Evolutionary conservation across 2,329 filamentous ascomycete genomes (phyloP).

Genomic region (Penicillium psychrosexuale): DNA sequence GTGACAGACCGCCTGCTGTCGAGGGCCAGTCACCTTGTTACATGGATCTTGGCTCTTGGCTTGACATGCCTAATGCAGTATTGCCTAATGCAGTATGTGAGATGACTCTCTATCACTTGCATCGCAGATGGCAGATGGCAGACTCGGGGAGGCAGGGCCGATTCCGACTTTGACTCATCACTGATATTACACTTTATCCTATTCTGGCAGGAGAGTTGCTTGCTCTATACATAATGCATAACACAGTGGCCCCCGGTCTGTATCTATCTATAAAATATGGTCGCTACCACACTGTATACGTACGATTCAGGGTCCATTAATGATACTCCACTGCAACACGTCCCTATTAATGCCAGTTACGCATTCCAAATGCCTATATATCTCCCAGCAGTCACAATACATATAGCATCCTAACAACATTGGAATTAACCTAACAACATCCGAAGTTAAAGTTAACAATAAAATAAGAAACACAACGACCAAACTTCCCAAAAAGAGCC

Average conservation of each 20-base stretch:
- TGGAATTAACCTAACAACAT: neutral
- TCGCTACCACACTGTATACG: neutral
- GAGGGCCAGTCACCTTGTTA: neutral
- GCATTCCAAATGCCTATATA: neutral
- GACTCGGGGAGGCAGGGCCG: no score
- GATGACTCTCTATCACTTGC: neutral
- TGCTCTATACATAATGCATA: neutral
- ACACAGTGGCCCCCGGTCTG: neutral
- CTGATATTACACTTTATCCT: neutral
- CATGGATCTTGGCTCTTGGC: no score
- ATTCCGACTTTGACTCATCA: neutral
- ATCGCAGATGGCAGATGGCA: no score
- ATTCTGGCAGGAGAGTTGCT: neutral
- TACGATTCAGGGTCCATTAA: neutral
- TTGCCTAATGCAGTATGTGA: neutral
- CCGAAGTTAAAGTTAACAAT: neutral
- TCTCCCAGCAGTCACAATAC: neutral
- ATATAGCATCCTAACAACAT: no score
- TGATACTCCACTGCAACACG: neutral
- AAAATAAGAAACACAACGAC: neutral
- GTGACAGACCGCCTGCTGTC: conserved; percentile 15
- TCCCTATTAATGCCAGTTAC: no score
- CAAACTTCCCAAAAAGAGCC: neutral
- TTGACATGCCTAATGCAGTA: neutral
- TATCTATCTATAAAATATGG: neutral